Evolutionary conservation across 768 basidiomycete species (phyloP).

Genomic region (Lactarius indigo): DNA sequence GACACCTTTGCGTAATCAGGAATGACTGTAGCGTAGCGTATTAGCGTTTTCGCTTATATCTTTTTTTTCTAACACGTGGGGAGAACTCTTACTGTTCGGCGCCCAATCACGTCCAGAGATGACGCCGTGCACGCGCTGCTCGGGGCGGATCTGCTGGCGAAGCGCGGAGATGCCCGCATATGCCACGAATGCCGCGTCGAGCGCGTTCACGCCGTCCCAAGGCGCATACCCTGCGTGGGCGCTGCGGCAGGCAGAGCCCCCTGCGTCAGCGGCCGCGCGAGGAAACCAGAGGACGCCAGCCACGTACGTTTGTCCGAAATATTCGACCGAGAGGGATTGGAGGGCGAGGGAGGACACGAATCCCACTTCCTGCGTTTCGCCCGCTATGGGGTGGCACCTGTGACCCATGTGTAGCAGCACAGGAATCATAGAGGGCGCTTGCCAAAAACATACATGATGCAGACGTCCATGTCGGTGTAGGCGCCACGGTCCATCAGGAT

Average conservation of each 20-base stretch:
- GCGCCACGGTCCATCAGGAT: constrained; percentile 70
- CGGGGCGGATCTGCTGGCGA: constrained; percentile 84
- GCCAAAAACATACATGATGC: constrained; percentile 55
- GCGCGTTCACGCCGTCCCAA: constrained; percentile 84
- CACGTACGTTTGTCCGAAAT: constrained; percentile 70
- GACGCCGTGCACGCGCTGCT: constrained; percentile 75
- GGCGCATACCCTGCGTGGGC: constrained; percentile 80
- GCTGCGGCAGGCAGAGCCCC: constrained; percentile 40
- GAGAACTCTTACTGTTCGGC: constrained; percentile 53
- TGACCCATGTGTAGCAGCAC: not conserved
- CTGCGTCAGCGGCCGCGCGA: not conserved
- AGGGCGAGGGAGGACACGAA: constrained; percentile 58
- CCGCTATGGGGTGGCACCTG: constrained; percentile 74
- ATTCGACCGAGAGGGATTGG: constrained; percentile 65
- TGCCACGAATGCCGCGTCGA: constrained; percentile 84
- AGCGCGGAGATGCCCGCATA: constrained; percentile 77
- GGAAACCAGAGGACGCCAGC: constrained; percentile 19
- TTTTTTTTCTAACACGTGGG: not conserved
- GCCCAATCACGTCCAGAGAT: constrained; percentile 66
- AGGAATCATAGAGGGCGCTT: not conserved
- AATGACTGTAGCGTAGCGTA: constrained; percentile 51
- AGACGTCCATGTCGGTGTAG: constrained; percentile 77
- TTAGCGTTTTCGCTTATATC: not conserved
- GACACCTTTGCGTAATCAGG: constrained; percentile 77
- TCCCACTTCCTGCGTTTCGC: constrained; percentile 46